These are phyloP conservation scores for Magnusiomyces tetraspermus DNA, from an alignment of 1,139 yeast species.

Conservation along the genomic window DNA sequence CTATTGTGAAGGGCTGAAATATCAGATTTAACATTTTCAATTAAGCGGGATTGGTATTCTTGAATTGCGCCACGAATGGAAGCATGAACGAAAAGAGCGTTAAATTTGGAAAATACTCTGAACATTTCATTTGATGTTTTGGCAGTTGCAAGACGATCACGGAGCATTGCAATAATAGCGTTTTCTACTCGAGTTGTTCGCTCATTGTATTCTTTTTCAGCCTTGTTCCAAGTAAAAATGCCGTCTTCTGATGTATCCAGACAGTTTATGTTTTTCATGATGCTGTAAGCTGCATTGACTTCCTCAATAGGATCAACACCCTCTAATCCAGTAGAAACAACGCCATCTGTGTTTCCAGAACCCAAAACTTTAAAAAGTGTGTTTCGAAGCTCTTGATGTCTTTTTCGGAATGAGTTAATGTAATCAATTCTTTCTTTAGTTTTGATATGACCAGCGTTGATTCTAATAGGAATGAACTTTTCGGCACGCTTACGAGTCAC, in stretches of 20 bases:
- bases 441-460: conserved; percentile 40
- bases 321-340: conserved; percentile 18
- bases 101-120: conserved; percentile 40
- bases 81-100: conserved; percentile 42
- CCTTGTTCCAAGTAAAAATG: conserved; percentile 33
- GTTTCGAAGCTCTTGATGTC: conserved; percentile 44
- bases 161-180: conserved; percentile 36
- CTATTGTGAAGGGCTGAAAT: conserved; percentile 36
- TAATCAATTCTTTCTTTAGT: conserved; percentile 42
- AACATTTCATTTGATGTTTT: conserved; percentile 43
- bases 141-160: conserved; percentile 35
- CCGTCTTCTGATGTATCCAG: conserved; percentile 36
- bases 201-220: conserved; percentile 37
- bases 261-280: conserved; percentile 33
- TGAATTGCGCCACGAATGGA: conserved; percentile 46
- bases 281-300: conserved; percentile 37
- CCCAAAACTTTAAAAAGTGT: conserved; percentile 33
- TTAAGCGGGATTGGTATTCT: conserved; percentile 44
- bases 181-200: conserved; percentile 40
- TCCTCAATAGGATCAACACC: conserved; percentile 32
- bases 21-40: conserved; percentile 41
- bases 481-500: conserved; percentile 65
- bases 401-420: conserved; percentile 40
- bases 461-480: conserved; percentile 56
- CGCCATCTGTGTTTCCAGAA: conserved; percentile 22